phyloP scores from a whole-genome alignment of 2,329 filamentous ascomycete genomes.

The Xylaria sp. region DNA sequence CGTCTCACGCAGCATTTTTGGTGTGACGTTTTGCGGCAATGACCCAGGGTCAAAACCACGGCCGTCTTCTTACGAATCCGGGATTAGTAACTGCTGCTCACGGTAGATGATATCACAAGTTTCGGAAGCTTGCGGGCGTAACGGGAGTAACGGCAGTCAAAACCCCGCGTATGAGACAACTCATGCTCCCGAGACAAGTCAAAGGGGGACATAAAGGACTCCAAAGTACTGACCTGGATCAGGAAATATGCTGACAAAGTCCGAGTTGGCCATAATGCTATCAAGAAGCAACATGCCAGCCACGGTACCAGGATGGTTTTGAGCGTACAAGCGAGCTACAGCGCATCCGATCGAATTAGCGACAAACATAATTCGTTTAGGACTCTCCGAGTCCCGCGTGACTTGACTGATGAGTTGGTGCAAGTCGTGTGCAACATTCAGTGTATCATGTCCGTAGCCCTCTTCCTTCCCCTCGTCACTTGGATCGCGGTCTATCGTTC shows the following conservation, averaged over 20 bases:
- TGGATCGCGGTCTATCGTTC: conserved; percentile 50
- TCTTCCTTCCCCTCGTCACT: conserved; percentile 49
- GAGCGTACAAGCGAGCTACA: conserved; percentile 57
- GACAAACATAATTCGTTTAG: conserved; percentile 52
- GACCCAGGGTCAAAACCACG: conserved; percentile 48
- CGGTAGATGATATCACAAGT: no score
- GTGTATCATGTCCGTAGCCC: conserved; percentile 56
- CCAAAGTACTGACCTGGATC: no score
- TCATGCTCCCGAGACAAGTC: no score
- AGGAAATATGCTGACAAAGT: conserved; percentile 60
- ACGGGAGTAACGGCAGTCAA: no score
- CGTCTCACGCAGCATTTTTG: conserved; percentile 43
- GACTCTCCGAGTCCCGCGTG: conserved; percentile 13
- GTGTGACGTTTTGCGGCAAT: conserved; percentile 48
- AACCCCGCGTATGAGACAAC: no score
- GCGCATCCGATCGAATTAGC: conserved; percentile 60
- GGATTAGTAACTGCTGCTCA: no score
- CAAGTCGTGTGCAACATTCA: conserved; percentile 51
- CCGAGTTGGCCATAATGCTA: conserved; percentile 61
- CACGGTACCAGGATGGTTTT: conserved; percentile 51
- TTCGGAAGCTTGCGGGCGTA: no score
- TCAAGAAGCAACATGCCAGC: conserved; percentile 59
- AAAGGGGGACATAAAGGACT: no score
- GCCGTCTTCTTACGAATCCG: no score
- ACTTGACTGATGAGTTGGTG: conserved; percentile 44